Base-by-base conservation (phyloP, 768 basidiomycete species). In the Hypholoma sublateritium region DNA sequence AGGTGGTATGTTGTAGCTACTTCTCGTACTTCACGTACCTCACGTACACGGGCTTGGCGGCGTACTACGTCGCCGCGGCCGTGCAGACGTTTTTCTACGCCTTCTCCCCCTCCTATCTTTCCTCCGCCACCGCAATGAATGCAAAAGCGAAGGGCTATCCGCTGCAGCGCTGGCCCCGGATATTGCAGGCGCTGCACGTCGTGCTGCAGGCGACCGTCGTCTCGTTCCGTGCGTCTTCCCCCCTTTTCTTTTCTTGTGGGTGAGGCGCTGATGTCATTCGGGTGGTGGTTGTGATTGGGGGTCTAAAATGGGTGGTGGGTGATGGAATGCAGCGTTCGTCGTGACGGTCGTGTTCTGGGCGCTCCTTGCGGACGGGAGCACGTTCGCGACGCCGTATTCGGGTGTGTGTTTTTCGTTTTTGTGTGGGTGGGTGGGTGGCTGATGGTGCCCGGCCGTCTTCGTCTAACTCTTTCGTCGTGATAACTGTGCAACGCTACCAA, bases 291-390 rank as follows among this genome's bases (percentile, higher is more conserved):
- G 5, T 32, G 28, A 32, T 32, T 6, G 28, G 28, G 5, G 28
- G 28, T 32, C n/a, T n/a, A n/a, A n/a, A n/a, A n/a, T n/a, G n/a
- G 28, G 28, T 32, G 5, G 5, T 32, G 28, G 28, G 28, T 32
- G 28, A 28, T 28, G 25, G 6, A 47, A 25, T 16, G 41, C 55
- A 89, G 87, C 88, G 14, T 70, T 89, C 53, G 60, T 89, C 11
- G 85, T 88, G 1, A 87, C 87, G 0, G 68, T 79, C 24, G 83
- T 88, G 0, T 89, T 72, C 65, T 89, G 88, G 88, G 65, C 74
- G 0, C 66, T 88, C 11, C 72, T 89, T 5, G 61, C 83, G 2
- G 67, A 72, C 14, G 37, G 80, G 0, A 4, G 59, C 1, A 78
- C 79, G 0, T 83, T 86, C 59, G 45, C 21, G 2, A 74, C 73